Conservation (phyloP, 208 protist species). For the Leishmania martiniquensis region DNA sequence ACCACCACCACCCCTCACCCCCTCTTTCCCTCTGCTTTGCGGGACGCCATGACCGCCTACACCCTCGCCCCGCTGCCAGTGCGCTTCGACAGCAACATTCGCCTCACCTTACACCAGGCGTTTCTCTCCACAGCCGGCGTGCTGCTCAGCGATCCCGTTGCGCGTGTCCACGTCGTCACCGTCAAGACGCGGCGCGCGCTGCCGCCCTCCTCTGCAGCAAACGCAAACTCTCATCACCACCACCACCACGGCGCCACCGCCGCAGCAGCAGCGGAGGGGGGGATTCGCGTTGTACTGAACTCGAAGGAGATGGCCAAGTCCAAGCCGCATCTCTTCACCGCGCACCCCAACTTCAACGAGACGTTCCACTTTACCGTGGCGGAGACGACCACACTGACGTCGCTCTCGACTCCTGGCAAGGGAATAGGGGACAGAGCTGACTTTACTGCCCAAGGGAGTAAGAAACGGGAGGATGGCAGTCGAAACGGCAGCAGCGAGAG, state of each 20-base stretch:
- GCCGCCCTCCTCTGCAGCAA: neutral
- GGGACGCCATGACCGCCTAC: conserved; percentile 11
- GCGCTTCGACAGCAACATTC: conserved; percentile 69
- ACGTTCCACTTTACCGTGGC: conserved; percentile 49
- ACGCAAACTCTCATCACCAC: neutral
- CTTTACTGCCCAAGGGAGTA: neutral
- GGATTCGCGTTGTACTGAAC: conserved; percentile 34
- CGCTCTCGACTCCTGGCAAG: conserved; percentile 24
- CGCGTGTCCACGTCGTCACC: conserved; percentile 66
- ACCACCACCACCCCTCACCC: too few relatives aligned
- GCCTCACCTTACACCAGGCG: conserved; percentile 73
- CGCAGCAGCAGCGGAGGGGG: neutral
- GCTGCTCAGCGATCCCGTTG: conserved; percentile 77
- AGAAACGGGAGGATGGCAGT: conserved; percentile 4
- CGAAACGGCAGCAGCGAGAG: conserved; percentile 8
- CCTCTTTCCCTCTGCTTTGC: neutral
- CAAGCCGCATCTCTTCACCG: conserved; percentile 52
- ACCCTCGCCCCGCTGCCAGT: conserved; percentile 45
- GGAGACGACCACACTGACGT: conserved; percentile 44
- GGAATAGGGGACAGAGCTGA: neutral
- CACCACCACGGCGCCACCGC: too few relatives aligned
- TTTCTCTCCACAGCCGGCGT: conserved; percentile 76
- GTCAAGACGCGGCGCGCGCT: conserved; percentile 43
- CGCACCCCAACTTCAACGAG: conserved; percentile 53
- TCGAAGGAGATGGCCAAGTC: conserved; percentile 47